Evolutionary conservation across 805 yeast genomes (phyloP), one percentile per base, ranked within the genome.

Genomic region (Jamesozyma gamospora): DNA sequence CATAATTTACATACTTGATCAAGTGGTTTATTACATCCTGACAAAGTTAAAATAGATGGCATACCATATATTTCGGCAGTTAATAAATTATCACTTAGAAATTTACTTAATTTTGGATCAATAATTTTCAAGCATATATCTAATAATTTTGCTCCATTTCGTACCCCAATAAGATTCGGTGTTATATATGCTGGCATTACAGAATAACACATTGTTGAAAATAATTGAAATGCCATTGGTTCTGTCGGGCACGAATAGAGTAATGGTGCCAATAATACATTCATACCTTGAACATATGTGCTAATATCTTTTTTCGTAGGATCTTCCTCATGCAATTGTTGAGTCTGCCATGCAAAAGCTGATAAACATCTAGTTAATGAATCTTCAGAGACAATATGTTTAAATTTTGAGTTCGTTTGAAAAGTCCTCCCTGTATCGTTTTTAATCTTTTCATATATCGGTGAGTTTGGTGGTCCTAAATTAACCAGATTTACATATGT

Each of bases 201-300:
- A 25, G 66, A 61, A 3, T 72, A 70, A 35, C 87, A 62, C 31
- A 87, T 60, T 17, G 72, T 70, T 37, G 77, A 77, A 48, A 85
- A 76, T 28, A 88, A 44, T 10, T 82, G 74, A 55, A 77, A 86
- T 2, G 95, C 92, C 61, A 86, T 85, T 0, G 95, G 87, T 56
- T 87, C 96, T 28, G 86, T 75, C 32, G 79, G 77, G 49, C 82
- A 71, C 1, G 82, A 70, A 55, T 75, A 87, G 14, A 86, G 71
- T 40, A 87, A 73, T 1, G 96, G 95, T 0, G 95, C 96, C 18
- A 82, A 71, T 17, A 87, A 58, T 0, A 87, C 86, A 55, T 87
- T 87, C 81, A 88, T 76, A 2, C 96, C 96, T 56, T 87, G 96
- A n/a, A 87, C 95, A 53, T 85, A 85, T 0, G 67, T 49, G 37